Evolutionary conservation across 495 filamentous ascomycete genomes (phyloP), one percentile per base, ranked within the genome.

Genomic region (Neurospora sublineolata): DNA sequence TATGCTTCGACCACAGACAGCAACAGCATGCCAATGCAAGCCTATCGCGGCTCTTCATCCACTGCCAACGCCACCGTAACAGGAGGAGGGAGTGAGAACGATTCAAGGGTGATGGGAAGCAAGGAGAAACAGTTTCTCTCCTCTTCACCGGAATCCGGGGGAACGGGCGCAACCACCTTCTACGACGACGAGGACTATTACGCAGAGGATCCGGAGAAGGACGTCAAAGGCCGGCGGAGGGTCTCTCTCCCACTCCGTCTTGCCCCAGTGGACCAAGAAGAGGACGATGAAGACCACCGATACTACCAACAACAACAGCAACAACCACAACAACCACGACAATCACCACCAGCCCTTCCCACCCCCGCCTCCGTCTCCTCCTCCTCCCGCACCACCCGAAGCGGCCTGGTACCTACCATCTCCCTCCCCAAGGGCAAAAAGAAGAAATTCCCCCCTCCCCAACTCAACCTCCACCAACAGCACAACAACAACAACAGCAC

Each of bases 321-420:
- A 16, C 69, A 30, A 58, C 37, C 23, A 30, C 38, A 23, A 20
- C 68, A 70, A 1, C 27, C 41, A n/a, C 42, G 20, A 7, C 39
- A 27, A 67, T 33, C 20, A 41, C 58, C 36, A 18, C 67, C 23
- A 36, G 69, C 60, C 39, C 64, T 71, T 8, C 33, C n/a, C 38
- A 67, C 40, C 73, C 70, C 3, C 68, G 40, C 9, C 42, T 37
- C 68, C 67, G 64, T 68, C 58, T 41, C 69, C 75, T 64, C 42
- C 33, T 41, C 38, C 39, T 39, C 40, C 46, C 23, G 27, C 8
- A 38, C 60, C 52, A 72, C 67, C 33, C 71, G 70, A 12, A 67
- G 46, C 39, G 46, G 46, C 10, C 39, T 46, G 7, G 70, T 64
- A 14, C 41, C 58, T 20, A 69, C 73, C 39, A 30, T 69, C 41